These are phyloP conservation scores for Zostera marina DNA, from an alignment of 116 monocot genomes.

Conservation along the genomic window DNA sequence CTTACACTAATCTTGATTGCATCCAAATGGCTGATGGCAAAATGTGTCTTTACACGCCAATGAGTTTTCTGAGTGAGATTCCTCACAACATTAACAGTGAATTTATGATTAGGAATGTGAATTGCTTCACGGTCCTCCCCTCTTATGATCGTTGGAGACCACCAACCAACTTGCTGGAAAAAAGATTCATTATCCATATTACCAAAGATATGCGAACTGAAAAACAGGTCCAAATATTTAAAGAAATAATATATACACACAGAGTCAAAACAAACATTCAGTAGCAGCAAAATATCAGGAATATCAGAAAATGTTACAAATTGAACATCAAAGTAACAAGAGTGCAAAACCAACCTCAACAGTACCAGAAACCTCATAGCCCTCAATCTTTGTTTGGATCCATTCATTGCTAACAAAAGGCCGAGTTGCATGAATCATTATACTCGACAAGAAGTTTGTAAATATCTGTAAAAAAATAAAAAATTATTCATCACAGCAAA, in stretches of 20 bases:
- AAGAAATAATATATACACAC: not conserved
- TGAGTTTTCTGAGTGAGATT: conserved; percentile 94
- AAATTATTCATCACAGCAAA: not conserved
- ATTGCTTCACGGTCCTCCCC: conserved; percentile 95
- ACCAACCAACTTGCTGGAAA: conserved; percentile 95
- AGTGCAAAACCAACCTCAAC: conserved; percentile 58
- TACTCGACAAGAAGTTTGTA: conserved; percentile 85
- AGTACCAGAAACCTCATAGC: conserved; percentile 85
- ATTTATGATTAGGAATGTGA: conserved; percentile 97
- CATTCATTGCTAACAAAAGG: conserved; percentile 90
- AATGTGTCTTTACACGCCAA: conserved; percentile 97
- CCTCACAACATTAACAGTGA: conserved; percentile 78
- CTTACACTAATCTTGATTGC: conserved; percentile 85
- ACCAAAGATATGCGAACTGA: not conserved
- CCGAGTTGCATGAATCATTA: conserved; percentile 93
- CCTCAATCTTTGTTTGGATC: conserved; percentile 90
- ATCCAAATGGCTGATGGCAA: conserved; percentile 96
- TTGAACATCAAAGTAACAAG: not conserved
- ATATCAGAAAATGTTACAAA: not conserved
- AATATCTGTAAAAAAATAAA: conserved; percentile 47
- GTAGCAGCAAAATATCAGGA: not conserved
- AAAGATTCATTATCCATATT: not conserved
- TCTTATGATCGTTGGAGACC: conserved; percentile 95
- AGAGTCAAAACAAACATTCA: not conserved
- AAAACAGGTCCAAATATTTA: not conserved